These are phyloP conservation scores for Silene coronaria DNA, from an alignment of 179 eudicot species.

Conservation along the genomic window DNA sequence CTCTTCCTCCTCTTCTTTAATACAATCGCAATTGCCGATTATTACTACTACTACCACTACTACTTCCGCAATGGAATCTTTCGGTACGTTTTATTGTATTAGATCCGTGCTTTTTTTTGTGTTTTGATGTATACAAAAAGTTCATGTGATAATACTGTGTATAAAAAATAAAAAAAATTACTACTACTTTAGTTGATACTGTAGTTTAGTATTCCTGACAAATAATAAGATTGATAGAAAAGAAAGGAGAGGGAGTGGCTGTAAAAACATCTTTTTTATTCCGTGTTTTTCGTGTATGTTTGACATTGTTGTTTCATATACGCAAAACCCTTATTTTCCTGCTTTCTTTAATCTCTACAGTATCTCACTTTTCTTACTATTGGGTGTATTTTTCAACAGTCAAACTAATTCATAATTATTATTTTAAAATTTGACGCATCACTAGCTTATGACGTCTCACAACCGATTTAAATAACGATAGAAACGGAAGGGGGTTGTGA, in stretches of 20 bases:
- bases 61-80: constrained; percentile 23
- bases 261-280: constrained; percentile 7
- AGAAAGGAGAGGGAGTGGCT: constrained; percentile 20
- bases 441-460: no score
- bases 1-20: constrained; percentile 19
- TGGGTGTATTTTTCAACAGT: neutral
- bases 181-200: constrained; percentile 26
- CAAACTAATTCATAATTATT: no score
- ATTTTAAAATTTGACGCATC: no score
- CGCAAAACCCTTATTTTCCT: neutral
- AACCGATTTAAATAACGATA: no score
- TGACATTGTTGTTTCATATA: constrained; percentile 2
- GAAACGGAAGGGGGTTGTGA: no score
- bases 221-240: constrained; percentile 26
- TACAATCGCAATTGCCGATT: constrained; percentile 34
- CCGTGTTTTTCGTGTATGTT: constrained; percentile 11
- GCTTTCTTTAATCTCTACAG: neutral
- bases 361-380: neutral
- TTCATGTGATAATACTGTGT: neutral
- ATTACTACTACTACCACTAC: constrained; percentile 16
- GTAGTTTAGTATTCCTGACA: constrained; percentile 40
- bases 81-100: neutral
- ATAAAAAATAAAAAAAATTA: no score
- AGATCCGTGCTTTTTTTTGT: neutral
- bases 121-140: neutral